These are phyloP conservation scores for Kodamaea kaohsiungensis DNA, from an alignment of 805 yeast species.

Conservation along the genomic window DNA sequence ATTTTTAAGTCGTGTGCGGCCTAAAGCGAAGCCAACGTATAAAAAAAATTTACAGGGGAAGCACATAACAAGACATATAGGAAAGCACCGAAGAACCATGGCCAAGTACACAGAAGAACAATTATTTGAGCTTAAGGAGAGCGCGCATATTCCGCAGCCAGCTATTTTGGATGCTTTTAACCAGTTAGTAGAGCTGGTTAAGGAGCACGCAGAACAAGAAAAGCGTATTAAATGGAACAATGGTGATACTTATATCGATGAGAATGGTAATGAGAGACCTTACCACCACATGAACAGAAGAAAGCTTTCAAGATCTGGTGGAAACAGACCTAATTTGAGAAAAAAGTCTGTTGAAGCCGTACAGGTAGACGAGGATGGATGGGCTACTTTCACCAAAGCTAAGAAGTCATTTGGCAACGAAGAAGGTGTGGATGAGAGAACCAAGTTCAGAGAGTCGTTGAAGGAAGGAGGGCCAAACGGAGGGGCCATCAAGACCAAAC, in stretches of 20 bases:
- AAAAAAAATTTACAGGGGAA: constrained; percentile 8
- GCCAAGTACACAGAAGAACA: constrained; percentile 71
- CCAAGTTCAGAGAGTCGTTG: constrained; percentile 45
- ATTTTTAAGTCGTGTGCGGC: constrained; percentile 11
- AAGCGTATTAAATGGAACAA: constrained; percentile 31
- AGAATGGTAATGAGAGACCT: constrained; percentile 45
- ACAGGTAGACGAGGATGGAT: constrained; percentile 75
- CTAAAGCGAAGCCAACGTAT: not conserved
- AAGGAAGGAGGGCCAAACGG: constrained; percentile 35
- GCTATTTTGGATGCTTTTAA: constrained; percentile 66
- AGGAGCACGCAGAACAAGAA: constrained; percentile 42
- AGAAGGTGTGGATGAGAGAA: constrained; percentile 48
- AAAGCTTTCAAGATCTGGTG: constrained; percentile 56
- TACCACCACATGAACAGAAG: constrained; percentile 54
- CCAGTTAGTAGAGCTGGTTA: constrained; percentile 65
- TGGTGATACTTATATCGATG: constrained; percentile 49
- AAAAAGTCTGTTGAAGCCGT: constrained; percentile 52
- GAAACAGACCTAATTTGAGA: constrained; percentile 52
- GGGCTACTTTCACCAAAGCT: constrained; percentile 64
- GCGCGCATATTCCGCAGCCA: constrained; percentile 60
- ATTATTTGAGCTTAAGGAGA: constrained; percentile 56
- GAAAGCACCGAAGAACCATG: constrained; percentile 30
- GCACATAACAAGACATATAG: constrained; percentile 5
- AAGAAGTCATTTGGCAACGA: constrained; percentile 52
- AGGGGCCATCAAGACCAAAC: constrained; percentile 52